Evolutionary conservation across 352 stramenopile species (phyloP), one percentile per base, ranked within the genome.

Genomic region (Globisporangium mamillatum): DNA sequence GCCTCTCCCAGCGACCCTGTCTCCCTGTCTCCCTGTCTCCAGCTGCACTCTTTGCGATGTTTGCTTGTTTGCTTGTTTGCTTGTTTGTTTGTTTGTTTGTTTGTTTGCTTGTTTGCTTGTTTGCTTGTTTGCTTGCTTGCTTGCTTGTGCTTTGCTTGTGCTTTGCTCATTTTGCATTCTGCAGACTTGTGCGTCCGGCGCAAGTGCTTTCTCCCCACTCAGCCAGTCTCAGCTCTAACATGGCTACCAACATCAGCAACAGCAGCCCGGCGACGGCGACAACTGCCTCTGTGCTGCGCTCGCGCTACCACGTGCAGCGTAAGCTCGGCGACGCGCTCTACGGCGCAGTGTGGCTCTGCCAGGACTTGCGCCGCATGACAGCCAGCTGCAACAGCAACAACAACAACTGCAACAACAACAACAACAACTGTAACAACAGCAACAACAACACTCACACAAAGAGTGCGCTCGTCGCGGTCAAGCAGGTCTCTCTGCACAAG

Each of bases 321-420:
- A 75, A 71, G 58, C 60, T 85, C 44, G 67, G 69, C 50, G 60
- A 79, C 55, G 75, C 79, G 18, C 68, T 86, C 24, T 89, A 82
- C 56, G 78, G 78, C 22, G 60, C 72, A 27, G 78, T 86, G 22
- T 74, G 74, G 36, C 68, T 86, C 22, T 89, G 77, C 61, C 58
- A 82, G 22, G 80, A 89, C 67, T 69, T 63, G 2, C 27, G 64
- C 20, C 53, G 34, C 38, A 6, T 16, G 2, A 48, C 38, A 29
- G 27, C 27, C 27, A 29, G 5, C 27, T 29, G 27, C 27, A 29
- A 3, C 27, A 29, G 2, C 27, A 5, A 3, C 3, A 29, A 3
- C 27, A n/a, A n/a, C n/a, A n/a, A n/a, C n/a, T n/a, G n/a, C n/a
- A n/a, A n/a, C n/a, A n/a, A n/a, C 38, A 46, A 4, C 38, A 20